Evolutionary conservation across 352 stramenopile species (phyloP), one percentile per base, ranked within the genome.

Genomic region (Aphanomyces stellatus): DNA sequence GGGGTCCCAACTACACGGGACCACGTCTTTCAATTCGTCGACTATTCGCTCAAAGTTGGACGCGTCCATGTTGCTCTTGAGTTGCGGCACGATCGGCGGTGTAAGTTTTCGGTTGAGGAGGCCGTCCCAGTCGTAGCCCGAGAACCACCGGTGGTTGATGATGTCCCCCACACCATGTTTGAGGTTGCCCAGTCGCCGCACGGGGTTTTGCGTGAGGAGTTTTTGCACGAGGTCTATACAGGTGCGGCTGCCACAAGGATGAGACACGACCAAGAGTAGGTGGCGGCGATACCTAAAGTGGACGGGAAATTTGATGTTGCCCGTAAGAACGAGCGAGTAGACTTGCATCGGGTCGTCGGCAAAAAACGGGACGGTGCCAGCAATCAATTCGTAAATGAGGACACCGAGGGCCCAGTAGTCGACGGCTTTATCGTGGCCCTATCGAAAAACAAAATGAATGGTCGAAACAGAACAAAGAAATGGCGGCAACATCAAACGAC

Each of bases 341-440:
- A 97, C 91, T 51, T 94, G 86, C 76, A 97, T 95, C 15, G 88
- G 85, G 27, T 94, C 90, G 55, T 96, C 80, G 22, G 90, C 90
- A 60, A 88, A 97, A 64, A 97, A 97, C 17, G 90, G 90, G 11
- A 88, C 85, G 0, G 74, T 80, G 22, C 90, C 90, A 13, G 81
- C 82, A 51, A 96, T 81, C 53, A 97, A 86, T 68, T 97, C 91
- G 55, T 85, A 96, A 51, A 96, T 91, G 22, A 97, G 78, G 15
- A 97, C 81, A 2, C 91, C 88, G 10, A 97, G 76, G 0, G 87
- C 85, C 90, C 90, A 97, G 68, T 93, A 97, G 71, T 97, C 90
- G 27, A 97, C 90, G 1, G 83, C 83, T 51, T 90, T 88, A 63
- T 94, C 87, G 71, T 97, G 88, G 0, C 88, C 91, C 51, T 77